phyloP scores from a whole-genome alignment of 1,284 basidiomycete species.

The Pisolithus thermaeus region DNA sequence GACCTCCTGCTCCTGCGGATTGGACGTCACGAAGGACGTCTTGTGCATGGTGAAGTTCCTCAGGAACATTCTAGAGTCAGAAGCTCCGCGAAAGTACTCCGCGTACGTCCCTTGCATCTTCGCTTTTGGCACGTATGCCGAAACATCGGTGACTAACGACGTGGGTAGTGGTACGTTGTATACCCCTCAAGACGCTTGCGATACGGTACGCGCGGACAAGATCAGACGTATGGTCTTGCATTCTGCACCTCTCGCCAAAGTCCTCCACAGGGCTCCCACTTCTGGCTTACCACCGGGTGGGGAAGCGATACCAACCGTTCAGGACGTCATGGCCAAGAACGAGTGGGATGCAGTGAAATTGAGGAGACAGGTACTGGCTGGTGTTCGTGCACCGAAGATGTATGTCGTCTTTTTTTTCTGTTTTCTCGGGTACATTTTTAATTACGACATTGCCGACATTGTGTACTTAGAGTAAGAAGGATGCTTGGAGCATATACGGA shows the following conservation, averaged over 20 bases:
- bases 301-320: not conserved
- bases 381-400: not conserved
- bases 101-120: slow-evolving; percentile 4
- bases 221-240: slow-evolving; percentile 19
- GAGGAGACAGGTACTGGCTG: too few species aligned
- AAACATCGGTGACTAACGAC: too few species aligned
- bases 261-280: not conserved
- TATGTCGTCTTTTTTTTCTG: not conserved
- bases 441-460: not conserved
- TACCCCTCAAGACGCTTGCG: slow-evolving; percentile 8
- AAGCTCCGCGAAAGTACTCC: slow-evolving; percentile 4
- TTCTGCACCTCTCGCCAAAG: not conserved
- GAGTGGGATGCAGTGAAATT: too few species aligned
- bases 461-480: slow-evolving; percentile 22
- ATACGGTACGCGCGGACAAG: slow-evolving; percentile 16
- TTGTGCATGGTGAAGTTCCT: slow-evolving; percentile 29
- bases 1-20: slow-evolving; percentile 20
- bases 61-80: slow-evolving; percentile 13
- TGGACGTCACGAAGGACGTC: slow-evolving; percentile 21
- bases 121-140: not conserved
- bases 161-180: slow-evolving; percentile 22
- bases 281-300: not conserved
- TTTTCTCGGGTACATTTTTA: not conserved
- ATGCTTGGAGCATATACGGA: slow-evolving; percentile 41
- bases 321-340: not conserved